Evolutionary conservation across 1,139 yeast species (phyloP).

Genomic region (Martiniozyma asiatica): DNA sequence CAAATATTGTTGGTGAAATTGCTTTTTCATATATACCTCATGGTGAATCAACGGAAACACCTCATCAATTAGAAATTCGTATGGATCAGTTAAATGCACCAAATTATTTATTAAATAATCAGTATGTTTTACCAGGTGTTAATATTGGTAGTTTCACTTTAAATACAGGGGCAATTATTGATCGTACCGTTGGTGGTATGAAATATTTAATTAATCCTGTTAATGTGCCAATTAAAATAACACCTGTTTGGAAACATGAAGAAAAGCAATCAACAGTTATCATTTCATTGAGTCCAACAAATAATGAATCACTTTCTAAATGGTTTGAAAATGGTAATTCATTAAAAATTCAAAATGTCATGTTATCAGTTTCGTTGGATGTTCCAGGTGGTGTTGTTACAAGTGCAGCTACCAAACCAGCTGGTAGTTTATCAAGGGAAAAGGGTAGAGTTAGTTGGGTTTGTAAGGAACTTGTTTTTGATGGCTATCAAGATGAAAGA

Average conservation of each 20-base stretch:
- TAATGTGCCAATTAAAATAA: constrained; percentile 56
- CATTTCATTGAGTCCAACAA: constrained; percentile 45
- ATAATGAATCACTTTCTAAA: constrained; percentile 34
- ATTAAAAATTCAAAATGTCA: constrained; percentile 42
- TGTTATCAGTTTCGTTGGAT: constrained; percentile 61
- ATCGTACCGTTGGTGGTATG: constrained; percentile 60
- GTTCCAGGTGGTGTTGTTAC: constrained; percentile 33
- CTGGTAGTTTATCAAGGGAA: constrained; percentile 79
- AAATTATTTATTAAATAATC: constrained; percentile 31
- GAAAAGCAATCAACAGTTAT: constrained; percentile 75
- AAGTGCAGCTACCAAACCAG: constrained; percentile 80
- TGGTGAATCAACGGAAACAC: constrained; percentile 17
- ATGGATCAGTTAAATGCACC: constrained; percentile 17
- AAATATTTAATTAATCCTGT: constrained; percentile 46
- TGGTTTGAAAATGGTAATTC: constrained; percentile 19
- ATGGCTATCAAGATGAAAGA: constrained; percentile 37
- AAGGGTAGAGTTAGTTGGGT: constrained; percentile 82
- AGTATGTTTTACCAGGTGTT: constrained; percentile 28
- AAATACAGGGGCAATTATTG: constrained; percentile 23
- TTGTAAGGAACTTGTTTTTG: constrained; percentile 32
- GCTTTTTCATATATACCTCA: constrained; percentile 51
- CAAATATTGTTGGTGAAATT: constrained; percentile 66
- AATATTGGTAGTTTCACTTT: constrained; percentile 12
- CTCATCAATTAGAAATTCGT: constrained; percentile 19
- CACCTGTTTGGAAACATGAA: constrained; percentile 86